A percentile compares a stretch with the other conserved stretches of the same genome.
Evolutionary conservation across 2,329 filamentous ascomycete genomes (phyloP).

Genomic region (Ophiostoma novo-ulmi): DNA sequence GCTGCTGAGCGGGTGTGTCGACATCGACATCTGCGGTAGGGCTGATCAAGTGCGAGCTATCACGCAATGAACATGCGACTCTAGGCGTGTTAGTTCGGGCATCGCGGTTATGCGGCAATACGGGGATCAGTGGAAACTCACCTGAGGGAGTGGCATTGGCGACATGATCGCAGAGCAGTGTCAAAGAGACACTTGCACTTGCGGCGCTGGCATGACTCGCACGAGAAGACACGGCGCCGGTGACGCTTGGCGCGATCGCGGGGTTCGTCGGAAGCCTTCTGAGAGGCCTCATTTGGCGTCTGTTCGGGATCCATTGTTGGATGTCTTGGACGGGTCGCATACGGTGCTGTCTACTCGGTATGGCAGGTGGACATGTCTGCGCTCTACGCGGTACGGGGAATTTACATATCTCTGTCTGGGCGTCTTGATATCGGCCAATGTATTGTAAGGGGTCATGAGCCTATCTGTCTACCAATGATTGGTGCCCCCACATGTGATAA

Average conservation of each 20-base stretch:
- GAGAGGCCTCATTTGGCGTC: neutral
- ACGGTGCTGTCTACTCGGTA: neutral
- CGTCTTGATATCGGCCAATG: conserved; percentile 6
- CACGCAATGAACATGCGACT: conserved; percentile 12
- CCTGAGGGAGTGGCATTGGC: conserved; percentile 10
- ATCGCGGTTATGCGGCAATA: neutral
- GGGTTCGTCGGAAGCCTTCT: conserved; percentile 1
- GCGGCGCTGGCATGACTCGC: conserved; percentile 15
- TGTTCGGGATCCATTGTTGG: neutral
- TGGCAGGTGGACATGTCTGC: neutral
- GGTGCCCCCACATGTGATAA: conserved; percentile 12
- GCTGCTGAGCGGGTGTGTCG: conserved; percentile 2
- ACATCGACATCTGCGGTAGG: conserved; percentile 9
- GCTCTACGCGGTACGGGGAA: neutral
- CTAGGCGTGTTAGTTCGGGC: neutral
- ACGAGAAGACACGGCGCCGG: conserved; percentile 12
- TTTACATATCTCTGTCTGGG: neutral
- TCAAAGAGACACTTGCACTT: conserved; percentile 16
- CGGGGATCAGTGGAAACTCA: neutral
- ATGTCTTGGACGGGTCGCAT: conserved; percentile 5
- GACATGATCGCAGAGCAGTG: conserved; percentile 12
- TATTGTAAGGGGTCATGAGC: conserved; percentile 6
- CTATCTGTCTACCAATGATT: conserved; percentile 1
- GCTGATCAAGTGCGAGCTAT: conserved; percentile 15
- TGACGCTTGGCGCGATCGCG: conserved; percentile 14